A percentile compares a stretch with the other conserved stretches of the same genome.
These are phyloP conservation scores for Hypoxylon crocopeplum DNA, from an alignment of 495 filamentous ascomycete genomes.

Conservation along the genomic window DNA sequence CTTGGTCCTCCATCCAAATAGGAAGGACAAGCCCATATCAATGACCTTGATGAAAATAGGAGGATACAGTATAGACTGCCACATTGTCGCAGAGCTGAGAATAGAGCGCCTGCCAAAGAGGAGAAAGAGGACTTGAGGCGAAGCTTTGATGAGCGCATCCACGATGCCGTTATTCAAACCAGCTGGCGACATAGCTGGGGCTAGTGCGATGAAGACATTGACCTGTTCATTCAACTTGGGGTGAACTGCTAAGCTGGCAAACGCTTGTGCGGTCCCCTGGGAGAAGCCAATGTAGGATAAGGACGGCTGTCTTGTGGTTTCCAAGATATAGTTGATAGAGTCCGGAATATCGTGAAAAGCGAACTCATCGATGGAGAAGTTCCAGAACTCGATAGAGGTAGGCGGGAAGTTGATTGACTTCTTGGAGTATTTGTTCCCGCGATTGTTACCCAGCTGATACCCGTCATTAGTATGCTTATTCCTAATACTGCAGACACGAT, in stretches of 20 bases:
- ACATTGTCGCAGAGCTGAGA: slow-evolving; percentile 92
- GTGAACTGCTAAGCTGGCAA: slow-evolving; percentile 93
- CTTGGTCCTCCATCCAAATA: slow-evolving; percentile 88
- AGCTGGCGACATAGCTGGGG: slow-evolving; percentile 93
- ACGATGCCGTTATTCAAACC: slow-evolving; percentile 89
- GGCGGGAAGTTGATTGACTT: slow-evolving; percentile 81
- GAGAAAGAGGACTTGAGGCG: slow-evolving; percentile 89
- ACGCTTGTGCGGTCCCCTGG: slow-evolving; percentile 95
- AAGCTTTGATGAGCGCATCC: slow-evolving; percentile 90
- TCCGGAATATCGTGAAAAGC: slow-evolving; percentile 97
- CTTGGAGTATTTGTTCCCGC: slow-evolving; percentile 98
- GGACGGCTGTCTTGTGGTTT: slow-evolving; percentile 80
- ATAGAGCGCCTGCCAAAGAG: slow-evolving; percentile 96
- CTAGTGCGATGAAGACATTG: slow-evolving; percentile 96
- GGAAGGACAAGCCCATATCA: slow-evolving; percentile 77
- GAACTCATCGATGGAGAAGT: slow-evolving; percentile 98
- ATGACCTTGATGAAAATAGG: slow-evolving; percentile 92
- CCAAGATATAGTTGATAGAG: slow-evolving; percentile 88
- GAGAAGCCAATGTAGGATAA: slow-evolving; percentile 96
- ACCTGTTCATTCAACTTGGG: slow-evolving; percentile 91
- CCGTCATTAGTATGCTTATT: slow-evolving; percentile 3
- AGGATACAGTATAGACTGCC: slow-evolving; percentile 94
- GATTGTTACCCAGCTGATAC: slow-evolving; percentile 85
- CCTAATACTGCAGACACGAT: background rate
- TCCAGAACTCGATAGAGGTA: slow-evolving; percentile 81